These are phyloP conservation scores for Globisporangium spiculum DNA, from an alignment of 352 stramenopile genomes.

Conservation along the genomic window DNA sequence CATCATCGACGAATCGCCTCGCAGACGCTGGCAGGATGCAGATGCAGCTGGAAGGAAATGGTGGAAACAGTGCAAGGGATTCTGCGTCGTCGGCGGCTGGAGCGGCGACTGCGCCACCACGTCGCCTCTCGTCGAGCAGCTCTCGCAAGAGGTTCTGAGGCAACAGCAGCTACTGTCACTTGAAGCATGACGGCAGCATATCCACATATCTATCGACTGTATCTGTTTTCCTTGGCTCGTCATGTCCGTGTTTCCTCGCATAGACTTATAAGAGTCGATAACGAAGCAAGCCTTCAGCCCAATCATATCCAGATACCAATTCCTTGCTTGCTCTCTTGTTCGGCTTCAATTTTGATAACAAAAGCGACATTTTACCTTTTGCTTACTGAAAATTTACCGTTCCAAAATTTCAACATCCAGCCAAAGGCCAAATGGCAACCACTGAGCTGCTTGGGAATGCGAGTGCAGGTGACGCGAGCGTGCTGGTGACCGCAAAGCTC, in stretches of 20 bases:
- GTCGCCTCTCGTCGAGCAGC: slow-evolving; percentile 12
- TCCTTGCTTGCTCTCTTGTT: too few relatives aligned
- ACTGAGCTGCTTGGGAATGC: background rate
- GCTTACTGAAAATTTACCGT: background rate
- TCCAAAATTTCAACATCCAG: background rate
- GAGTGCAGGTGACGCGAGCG: background rate
- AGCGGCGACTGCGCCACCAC: background rate
- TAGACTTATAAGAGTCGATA: too few relatives aligned
- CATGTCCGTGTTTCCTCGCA: background rate
- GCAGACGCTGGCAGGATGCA: slow-evolving; percentile 61
- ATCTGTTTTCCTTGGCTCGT: background rate
- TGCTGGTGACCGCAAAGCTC: slow-evolving; percentile 9
- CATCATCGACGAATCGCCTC: slow-evolving; percentile 40
- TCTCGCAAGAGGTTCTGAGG: slow-evolving; percentile 12
- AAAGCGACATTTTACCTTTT: background rate
- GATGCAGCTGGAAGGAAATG: slow-evolving; percentile 28
- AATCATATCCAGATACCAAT: background rate
- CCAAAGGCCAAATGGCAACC: background rate
- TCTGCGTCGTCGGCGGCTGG: too few relatives aligned
- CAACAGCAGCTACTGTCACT: too few relatives aligned
- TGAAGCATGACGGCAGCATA: background rate
- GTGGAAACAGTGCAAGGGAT: too few relatives aligned
- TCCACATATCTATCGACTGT: background rate
- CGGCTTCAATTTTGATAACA: too few relatives aligned
- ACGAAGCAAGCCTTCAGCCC: background rate